Evolutionary conservation across 2,329 filamentous ascomycete genomes (phyloP), one percentile per base, ranked within the genome.

Genomic region (Sporothrix pallida): DNA sequence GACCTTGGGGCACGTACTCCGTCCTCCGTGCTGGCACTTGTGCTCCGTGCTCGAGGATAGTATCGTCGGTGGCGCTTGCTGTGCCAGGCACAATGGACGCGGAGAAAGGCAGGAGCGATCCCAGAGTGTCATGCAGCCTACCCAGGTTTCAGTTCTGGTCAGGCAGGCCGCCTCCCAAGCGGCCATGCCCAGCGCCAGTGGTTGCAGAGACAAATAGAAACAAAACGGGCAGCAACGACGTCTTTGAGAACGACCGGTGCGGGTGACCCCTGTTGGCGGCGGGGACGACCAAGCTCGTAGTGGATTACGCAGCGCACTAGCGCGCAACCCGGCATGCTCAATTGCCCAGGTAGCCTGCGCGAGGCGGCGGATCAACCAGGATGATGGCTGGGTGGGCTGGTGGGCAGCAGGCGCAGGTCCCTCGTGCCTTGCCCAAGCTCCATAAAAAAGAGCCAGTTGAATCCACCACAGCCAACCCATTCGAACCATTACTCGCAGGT

Each of bases 231-330:
- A 68, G 54, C 37, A 50, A 44, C 60, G 60, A 65, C 42, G n/a
- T 48, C 62, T 26, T 20, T 48, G 46, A 67, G 63, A 68, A 68
- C 65, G 56, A 65, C 71, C 60, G 68, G 70, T 54, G 70, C 75
- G 73, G 75, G 69, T 74, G 73, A 75, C 73, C 75, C 75, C 73
- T 75, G 75, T 72, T 73, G 72, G 67, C 52, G 71, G 73, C 75
- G 73, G 75, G 62, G 73, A 73, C 73, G 56, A 67, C 71, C 71
- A 73, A 76, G 71, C 75, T 73, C 37, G 70, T 69, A 75, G 75
- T 74, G 75, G 73, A 73, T 73, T 76, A 75, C 75, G 73, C 73
- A 75, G 73, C 70, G 62, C 73, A 68, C 75, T 76, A 76, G 73
- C 72, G 75, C 67, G 37, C 62, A 75, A 70, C 23, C 52, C 13